phyloP scores from a whole-genome alignment of 352 stramenopile species.

The Pythium brachiatum region DNA sequence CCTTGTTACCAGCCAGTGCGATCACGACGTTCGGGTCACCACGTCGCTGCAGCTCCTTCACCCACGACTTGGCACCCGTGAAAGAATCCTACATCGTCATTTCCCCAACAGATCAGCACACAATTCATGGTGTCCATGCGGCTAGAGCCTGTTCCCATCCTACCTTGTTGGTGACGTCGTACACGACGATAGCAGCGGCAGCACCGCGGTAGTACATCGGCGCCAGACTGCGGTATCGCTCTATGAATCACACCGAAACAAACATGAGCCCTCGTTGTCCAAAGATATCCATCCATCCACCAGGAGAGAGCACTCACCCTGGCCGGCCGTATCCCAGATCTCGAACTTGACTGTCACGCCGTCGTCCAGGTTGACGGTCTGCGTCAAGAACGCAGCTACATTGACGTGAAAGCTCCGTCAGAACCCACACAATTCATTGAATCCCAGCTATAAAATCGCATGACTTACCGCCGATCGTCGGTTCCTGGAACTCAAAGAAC shows the following conservation, averaged over 20 bases:
- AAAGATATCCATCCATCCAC: neutral
- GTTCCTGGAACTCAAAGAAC: slow-evolving; percentile 99
- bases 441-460: neutral
- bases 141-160: slow-evolving; percentile 25
- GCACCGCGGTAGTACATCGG: slow-evolving; percentile 98
- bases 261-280: slow-evolving; percentile 3
- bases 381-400: slow-evolving; percentile 96
- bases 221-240: slow-evolving; percentile 95
- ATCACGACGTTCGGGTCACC: slow-evolving; percentile 98
- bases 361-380: slow-evolving; percentile 98
- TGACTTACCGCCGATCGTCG: slow-evolving; percentile 91
- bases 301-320: slow-evolving; percentile 52
- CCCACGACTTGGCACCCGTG: slow-evolving; percentile 98
- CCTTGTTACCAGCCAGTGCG: slow-evolving; percentile 97
- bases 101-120: slow-evolving; percentile 4
- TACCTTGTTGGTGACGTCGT: slow-evolving; percentile 97
- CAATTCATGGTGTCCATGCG: neutral
- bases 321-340: slow-evolving; percentile 99
- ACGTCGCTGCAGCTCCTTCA: slow-evolving; percentile 99
- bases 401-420: slow-evolving; percentile 1
- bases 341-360: slow-evolving; percentile 99
- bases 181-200: slow-evolving; percentile 95
- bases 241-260: slow-evolving; percentile 33
- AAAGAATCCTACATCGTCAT: slow-evolving; percentile 88
- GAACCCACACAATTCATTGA: neutral